Conservation (phyloP, 73 alveolate species). For the Paramecium sexaurelia region DNA sequence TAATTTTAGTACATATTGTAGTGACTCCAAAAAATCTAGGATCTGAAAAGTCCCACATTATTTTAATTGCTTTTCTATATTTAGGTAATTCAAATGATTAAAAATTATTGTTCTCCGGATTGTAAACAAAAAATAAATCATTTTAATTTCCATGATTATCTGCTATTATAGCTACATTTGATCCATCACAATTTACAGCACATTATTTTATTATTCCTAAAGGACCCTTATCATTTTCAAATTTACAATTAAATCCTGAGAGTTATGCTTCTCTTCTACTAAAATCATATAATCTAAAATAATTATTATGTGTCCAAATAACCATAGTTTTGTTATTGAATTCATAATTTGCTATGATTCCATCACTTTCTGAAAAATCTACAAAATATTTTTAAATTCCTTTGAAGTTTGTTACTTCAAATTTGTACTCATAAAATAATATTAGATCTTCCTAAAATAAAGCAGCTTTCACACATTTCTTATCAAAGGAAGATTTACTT, state of each 20-base stretch:
- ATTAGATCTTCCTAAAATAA: slow-evolving; percentile 85
- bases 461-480: slow-evolving; percentile 87
- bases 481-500: slow-evolving; percentile 77
- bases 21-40: slow-evolving; percentile 87
- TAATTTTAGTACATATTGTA: slow-evolving; percentile 74
- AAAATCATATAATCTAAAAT: slow-evolving; percentile 79
- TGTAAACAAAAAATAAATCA: slow-evolving; percentile 89
- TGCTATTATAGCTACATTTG: slow-evolving; percentile 87
- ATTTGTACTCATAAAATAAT: slow-evolving; percentile 77
- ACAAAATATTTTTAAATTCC: slow-evolving; percentile 91
- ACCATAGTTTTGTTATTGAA: slow-evolving; percentile 84
- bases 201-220: slow-evolving; percentile 90
- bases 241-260: slow-evolving; percentile 91
- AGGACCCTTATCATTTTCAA: slow-evolving; percentile 91
- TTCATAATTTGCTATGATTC: slow-evolving; percentile 87
- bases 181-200: slow-evolving; percentile 91
- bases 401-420: slow-evolving; percentile 88
- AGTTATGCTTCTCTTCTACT: slow-evolving; percentile 90
- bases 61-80: slow-evolving; percentile 91
- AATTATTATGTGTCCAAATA: slow-evolving; percentile 65
- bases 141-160: slow-evolving; percentile 93
- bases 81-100: slow-evolving; percentile 87
- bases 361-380: slow-evolving; percentile 92
- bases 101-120: slow-evolving; percentile 94
- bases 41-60: slow-evolving; percentile 93